These are phyloP conservation scores for Coemansia sp. DNA, from an alignment of 192 early-diverging fungal species.

Conservation along the genomic window DNA sequence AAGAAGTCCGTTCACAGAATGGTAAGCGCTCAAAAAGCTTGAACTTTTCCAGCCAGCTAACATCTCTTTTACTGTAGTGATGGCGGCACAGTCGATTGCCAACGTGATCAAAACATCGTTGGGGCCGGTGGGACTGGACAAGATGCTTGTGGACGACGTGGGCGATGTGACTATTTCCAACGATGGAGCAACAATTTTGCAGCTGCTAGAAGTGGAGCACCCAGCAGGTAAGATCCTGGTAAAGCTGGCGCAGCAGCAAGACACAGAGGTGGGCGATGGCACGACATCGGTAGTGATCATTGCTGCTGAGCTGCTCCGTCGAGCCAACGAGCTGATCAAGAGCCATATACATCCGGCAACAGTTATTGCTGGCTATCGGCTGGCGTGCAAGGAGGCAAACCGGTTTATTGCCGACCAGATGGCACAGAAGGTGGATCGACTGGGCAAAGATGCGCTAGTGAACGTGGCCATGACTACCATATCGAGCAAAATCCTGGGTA, in stretches of 20 bases:
- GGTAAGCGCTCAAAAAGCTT: constrained; percentile 72
- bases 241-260: constrained; percentile 98
- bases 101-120: constrained; percentile 99
- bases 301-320: constrained; percentile 91
- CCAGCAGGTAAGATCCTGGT: constrained; percentile 95
- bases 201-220: constrained; percentile 97
- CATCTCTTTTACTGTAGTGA: constrained; percentile 58
- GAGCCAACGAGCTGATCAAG: constrained; percentile 97
- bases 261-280: constrained; percentile 99
- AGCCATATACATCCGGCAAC: constrained; percentile 99
- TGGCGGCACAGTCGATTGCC: constrained; percentile 92
- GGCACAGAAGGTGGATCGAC: constrained; percentile 89
- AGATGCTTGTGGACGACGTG: constrained; percentile 99
- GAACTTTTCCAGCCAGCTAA: no score
- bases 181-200: constrained; percentile 98
- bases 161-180: constrained; percentile 99
- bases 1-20: constrained; percentile 90
- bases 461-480: constrained; percentile 98
- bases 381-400: constrained; percentile 96
- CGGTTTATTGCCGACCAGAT: constrained; percentile 97
- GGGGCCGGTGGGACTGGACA: constrained; percentile 98
- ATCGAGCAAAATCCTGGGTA: constrained; percentile 96
- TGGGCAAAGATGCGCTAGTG: constrained; percentile 88
- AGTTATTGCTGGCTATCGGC: constrained; percentile 95
- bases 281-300: constrained; percentile 99